phyloP scores from a whole-genome alignment of 2,329 filamentous ascomycete species.

The Exophiala oligosperma region DNA sequence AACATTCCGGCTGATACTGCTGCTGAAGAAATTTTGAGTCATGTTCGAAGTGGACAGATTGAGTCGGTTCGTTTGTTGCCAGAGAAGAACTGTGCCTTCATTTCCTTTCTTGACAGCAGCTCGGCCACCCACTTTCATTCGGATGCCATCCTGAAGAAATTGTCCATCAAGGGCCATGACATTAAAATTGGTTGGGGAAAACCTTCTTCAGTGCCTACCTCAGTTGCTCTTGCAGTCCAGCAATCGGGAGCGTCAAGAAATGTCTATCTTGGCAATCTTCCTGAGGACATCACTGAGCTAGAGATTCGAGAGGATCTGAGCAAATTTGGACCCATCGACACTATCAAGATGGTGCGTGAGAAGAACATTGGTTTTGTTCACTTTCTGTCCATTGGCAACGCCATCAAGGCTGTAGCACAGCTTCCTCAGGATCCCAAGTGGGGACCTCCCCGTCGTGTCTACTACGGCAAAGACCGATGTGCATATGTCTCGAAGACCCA shows the following conservation, averaged over 20 bases:
- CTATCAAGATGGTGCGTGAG: slow-evolving; percentile 95
- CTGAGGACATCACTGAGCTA: slow-evolving; percentile 86
- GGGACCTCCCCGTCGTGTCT: slow-evolving; percentile 92
- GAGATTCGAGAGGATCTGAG: slow-evolving; percentile 90
- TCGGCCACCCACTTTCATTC: slow-evolving; percentile 99
- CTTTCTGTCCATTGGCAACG: slow-evolving; percentile 95
- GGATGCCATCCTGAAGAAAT: slow-evolving; percentile 98
- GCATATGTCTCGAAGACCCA: slow-evolving; percentile 99
- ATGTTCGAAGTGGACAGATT: slow-evolving; percentile 96
- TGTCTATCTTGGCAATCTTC: slow-evolving; percentile 90
- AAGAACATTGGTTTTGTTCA: slow-evolving; percentile 98
- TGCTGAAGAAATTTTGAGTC: slow-evolving; percentile 92
- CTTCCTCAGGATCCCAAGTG: slow-evolving; percentile 95
- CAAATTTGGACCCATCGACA: slow-evolving; percentile 96
- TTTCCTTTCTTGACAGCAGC: slow-evolving; percentile 96
- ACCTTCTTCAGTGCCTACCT: slow-evolving; percentile 95
- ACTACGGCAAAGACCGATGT: slow-evolving; percentile 98
- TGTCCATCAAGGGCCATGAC: slow-evolving; percentile 96
- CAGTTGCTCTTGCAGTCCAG: slow-evolving; percentile 94
- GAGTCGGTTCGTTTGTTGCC: slow-evolving; percentile 96
- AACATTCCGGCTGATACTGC: slow-evolving; percentile 98
- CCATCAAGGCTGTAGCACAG: slow-evolving; percentile 96
- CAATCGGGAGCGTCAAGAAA: slow-evolving; percentile 96
- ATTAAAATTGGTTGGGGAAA: slow-evolving; percentile 99
- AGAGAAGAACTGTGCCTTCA: slow-evolving; percentile 99